A percentile compares a stretch with the other conserved stretches of the same genome.
Conservation (phyloP, 2,329 filamentous ascomycete genomes). For the Salinomyces thailandicus region DNA sequence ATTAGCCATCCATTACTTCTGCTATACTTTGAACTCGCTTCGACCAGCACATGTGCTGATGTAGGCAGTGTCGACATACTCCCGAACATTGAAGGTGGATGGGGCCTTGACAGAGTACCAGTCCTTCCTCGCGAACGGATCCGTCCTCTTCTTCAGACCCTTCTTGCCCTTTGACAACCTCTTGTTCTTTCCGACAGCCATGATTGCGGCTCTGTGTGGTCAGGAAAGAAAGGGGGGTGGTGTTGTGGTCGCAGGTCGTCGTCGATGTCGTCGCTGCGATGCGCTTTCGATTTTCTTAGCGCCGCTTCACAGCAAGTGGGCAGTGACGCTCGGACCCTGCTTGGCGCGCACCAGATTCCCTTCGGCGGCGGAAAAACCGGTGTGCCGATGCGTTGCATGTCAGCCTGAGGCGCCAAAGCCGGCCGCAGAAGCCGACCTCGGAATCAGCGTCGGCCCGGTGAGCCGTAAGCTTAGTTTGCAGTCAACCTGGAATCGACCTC, state of each 20-base stretch:
- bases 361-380: too few relatives aligned
- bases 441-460: too few relatives aligned
- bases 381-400: too few relatives aligned
- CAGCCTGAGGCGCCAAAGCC: too few relatives aligned
- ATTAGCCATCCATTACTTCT: neutral
- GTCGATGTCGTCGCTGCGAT: neutral
- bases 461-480: too few relatives aligned
- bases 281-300: neutral
- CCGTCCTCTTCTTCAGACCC: constrained; percentile 99
- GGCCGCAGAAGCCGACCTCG: too few relatives aligned
- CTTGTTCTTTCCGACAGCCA: constrained; percentile 98
- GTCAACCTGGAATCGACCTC: too few relatives aligned
- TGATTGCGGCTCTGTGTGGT: constrained; percentile 20
- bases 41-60: too few relatives aligned
- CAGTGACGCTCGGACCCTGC: neutral
- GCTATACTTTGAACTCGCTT: constrained; percentile 5
- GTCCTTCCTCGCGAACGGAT: constrained; percentile 96
- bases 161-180: constrained; percentile 99
- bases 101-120: constrained; percentile 99
- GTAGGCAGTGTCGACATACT: constrained; percentile 54
- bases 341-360: neutral
- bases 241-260: neutral
- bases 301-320: neutral
- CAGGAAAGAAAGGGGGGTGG: neutral
- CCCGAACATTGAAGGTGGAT: constrained; percentile 88